Base-by-base conservation (phyloP, 1,284 basidiomycete genomes). In the Puccinia polysora region DNA sequence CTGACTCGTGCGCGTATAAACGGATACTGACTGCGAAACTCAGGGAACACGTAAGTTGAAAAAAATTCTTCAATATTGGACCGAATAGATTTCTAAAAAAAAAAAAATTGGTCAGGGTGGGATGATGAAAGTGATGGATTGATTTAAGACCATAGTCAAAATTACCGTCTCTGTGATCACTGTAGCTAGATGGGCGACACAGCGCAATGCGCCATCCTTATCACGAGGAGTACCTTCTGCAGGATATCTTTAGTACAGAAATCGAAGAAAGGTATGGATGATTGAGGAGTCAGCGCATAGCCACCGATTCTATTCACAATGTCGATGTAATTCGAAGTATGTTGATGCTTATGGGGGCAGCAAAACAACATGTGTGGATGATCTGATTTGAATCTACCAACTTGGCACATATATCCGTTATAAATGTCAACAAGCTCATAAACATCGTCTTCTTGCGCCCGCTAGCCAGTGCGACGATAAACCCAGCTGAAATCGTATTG, bases 181-280 rank as follows among this genome's bases (percentile, higher is more conserved):
- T 2, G 47, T 15, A 1, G 77, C 86, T 2, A 92, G 83, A 0
- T 86, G 86, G 25, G 87, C 84, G 6, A 86, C 86, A 85, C 91
- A 89, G 76, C 89, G 88, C 53, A 92, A 82, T 0, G 89, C 90
- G 63, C 90, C 90, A 76, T 89, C 92, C 50, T 86, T 85, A 75
- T 91, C 86, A 20, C 84, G 81, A 2, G 88, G 73, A 1, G 74
- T 75, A 10, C 72, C 72, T 25, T 75, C 65, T 3, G 60, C 71
- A 1, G 78, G 78, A 74, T 79, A 79, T 55, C 76, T 77, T 60
- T 12, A 18, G 0, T 3, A 58, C 18, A 7, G 38, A 20, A 36
- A 20, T 55, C 45, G 10, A 34, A 53, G 14, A 50, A 50, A 36
- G 43, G n/a, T 14, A 7, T n/a, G 15, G 28, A 25, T 28, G 23